phyloP scores from a whole-genome alignment of 768 basidiomycete genomes.

The Tylopilus intermedius region DNA sequence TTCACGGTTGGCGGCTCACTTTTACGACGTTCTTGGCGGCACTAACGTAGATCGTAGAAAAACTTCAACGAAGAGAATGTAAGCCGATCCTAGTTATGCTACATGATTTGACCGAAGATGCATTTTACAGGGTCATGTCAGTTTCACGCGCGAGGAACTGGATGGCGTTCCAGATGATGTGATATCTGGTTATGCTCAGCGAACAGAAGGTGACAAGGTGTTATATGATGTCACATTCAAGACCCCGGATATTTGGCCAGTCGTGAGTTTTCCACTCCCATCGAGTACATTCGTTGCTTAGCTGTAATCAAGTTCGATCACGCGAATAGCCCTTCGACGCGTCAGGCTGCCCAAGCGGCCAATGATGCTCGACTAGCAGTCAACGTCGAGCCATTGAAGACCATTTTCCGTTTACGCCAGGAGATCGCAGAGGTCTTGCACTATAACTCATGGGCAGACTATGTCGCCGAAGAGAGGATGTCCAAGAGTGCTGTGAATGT shows the following conservation, averaged over 20 bases:
- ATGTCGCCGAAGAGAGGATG: conserved; percentile 79
- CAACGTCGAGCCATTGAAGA: conserved; percentile 68
- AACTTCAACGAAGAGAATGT: conserved; percentile 87
- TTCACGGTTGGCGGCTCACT: conserved; percentile 55
- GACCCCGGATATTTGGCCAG: conserved; percentile 73
- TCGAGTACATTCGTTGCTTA: neutral
- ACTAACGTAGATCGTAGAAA: conserved; percentile 43
- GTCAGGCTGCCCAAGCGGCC: conserved; percentile 57
- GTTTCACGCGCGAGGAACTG: conserved; percentile 67
- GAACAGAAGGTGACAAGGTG: conserved; percentile 49
- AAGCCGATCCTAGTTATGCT: conserved; percentile 9
- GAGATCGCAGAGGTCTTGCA: conserved; percentile 60
- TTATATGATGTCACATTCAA: conserved; percentile 74
- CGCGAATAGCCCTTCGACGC: conserved; percentile 63
- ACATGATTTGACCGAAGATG: neutral
- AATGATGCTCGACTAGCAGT: conserved; percentile 60
- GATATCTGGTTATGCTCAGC: conserved; percentile 66
- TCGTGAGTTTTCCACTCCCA: conserved; percentile 41
- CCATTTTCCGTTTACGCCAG: conserved; percentile 64
- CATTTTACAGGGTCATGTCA: conserved; percentile 46
- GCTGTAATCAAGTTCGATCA: conserved; percentile 57
- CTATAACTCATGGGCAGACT: conserved; percentile 80
- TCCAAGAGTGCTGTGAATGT: conserved; percentile 63
- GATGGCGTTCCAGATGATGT: conserved; percentile 79
- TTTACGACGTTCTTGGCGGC: neutral